phyloP scores from a whole-genome alignment of 768 basidiomycete species.

The Trametes cingulata region DNA sequence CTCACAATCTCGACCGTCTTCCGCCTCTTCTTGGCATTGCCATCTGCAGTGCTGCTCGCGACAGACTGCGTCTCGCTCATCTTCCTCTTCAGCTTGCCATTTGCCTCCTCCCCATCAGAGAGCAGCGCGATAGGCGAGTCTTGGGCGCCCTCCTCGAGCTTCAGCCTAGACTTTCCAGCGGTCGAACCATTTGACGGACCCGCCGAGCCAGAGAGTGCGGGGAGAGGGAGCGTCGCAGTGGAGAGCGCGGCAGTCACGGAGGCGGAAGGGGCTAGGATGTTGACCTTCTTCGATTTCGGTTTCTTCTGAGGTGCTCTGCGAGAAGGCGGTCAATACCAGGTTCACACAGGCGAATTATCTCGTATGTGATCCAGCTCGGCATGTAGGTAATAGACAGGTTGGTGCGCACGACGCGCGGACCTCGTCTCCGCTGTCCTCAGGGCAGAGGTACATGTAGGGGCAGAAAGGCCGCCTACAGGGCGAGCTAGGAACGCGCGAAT shows the following conservation, averaged over 20 bases:
- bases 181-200: slow-evolving; percentile 4
- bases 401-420: too few species aligned
- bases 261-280: slow-evolving; percentile 32
- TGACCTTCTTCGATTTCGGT: slow-evolving; percentile 62
- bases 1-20: slow-evolving; percentile 67
- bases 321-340: too few species aligned
- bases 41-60: slow-evolving; percentile 14
- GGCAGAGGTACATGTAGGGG: too few species aligned
- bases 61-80: slow-evolving; percentile 16
- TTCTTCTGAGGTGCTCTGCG: slow-evolving; percentile 61
- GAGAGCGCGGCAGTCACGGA: slow-evolving; percentile 32
- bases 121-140: slow-evolving; percentile 53
- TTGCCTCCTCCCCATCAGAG: slow-evolving; percentile 40
- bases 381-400: too few species aligned
- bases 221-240: slow-evolving; percentile 20
- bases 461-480: too few species aligned
- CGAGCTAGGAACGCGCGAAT: too few species aligned
- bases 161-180: slow-evolving; percentile 25
- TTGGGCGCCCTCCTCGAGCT: slow-evolving; percentile 44
- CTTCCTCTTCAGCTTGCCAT: slow-evolving; percentile 31
- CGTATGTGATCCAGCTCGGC: too few species aligned
- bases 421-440: too few species aligned
- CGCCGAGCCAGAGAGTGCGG: slow-evolving; percentile 4
- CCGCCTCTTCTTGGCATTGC: slow-evolving; percentile 59
- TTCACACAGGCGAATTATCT: too few species aligned